Evolutionary conservation across 805 yeast species (phyloP), one percentile per base, ranked within the genome.

Genomic region (Wickerhamomyces strasburgensis): DNA sequence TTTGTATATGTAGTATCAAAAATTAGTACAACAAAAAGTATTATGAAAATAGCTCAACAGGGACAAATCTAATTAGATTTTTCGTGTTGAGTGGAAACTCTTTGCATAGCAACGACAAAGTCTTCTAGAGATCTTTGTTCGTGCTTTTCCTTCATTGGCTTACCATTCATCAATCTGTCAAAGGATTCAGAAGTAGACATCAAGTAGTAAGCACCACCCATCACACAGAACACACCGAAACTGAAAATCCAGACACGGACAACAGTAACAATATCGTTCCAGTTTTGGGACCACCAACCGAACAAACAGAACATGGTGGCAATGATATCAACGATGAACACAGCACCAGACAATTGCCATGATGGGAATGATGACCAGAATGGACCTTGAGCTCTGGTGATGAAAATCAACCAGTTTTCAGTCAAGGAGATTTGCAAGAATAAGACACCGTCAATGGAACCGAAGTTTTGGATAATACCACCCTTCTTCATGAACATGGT

Each of bases 281-380:
- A 86, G 80, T 88, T 88, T 70, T 85, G 95, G 52, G 94, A 83
- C 90, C 94, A 87, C 96, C 95, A 88, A 57, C 96, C 96, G 80
- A 86, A 88, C 61, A 87, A 68, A 58, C 87, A 72, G 80, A 87
- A 88, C 78, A 84, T 75, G 47, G 96, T 88, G 52, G 96, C 95
- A 57, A 88, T 69, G 73, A 87, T 68, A 69, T 87, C 96, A 62
- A 87, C 96, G 61, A 69, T 68, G 62, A 85, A 74, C 57, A 87
- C 96, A 58, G 96, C 96, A 73, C 95, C 95, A 57, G 93, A 55
- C 71, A 87, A 79, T 75, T 87, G 95, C 96, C 96, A 88, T 34
- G 96, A 88, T 73, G 96, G 96, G 43, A 74, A 59, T 32, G 96
- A 86, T 43, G 96, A 84, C 96, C 96, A 88, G 93, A 88, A 88